Evolutionary conservation across 352 stramenopile genomes (phyloP), one percentile per base, ranked within the genome.

Genomic region (Blastocystis sp.): DNA sequence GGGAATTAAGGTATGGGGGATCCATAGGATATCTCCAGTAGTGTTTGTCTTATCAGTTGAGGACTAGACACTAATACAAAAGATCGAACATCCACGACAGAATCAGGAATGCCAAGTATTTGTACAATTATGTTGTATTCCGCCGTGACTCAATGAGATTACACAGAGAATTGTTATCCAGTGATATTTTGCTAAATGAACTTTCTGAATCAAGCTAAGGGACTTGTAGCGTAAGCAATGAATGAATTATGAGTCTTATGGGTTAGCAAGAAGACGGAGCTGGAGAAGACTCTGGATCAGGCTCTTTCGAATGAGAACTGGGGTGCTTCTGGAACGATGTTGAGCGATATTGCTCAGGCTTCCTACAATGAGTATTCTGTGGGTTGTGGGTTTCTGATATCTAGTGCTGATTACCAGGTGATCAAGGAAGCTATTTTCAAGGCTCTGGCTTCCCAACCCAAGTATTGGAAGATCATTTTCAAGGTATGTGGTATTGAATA

Each of bases 321-420:
- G 69, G 69, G 69, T 19, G 69, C 69, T 71, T 80, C 69, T 6
- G 69, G 69, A 66, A 80, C 69, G n/a, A 80, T 97, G 24, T 92
- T 99, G 89, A 98, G 98, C 90, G 94, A 98, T 88, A 97, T 99
- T 88, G 92, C 96, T 69, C 92, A 95, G 86, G 94, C 98, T 89
- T 98, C 95, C 11, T 98, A 97, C 89, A 95, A 98, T 42, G 58
- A 14, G 87, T 27, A 32, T 37, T 9, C 35, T 12, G 21, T 32
- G 88, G 46, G 75, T 71, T 58, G 57, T 37, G 42, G 61, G 0
- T 21, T 37, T 9, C 19, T 7, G 19, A 78, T 52, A 56, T 88
- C 16, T 89, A 95, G 92, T 88, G 93, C 95, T 67, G 93, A 93
- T 14, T 96, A 95, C 88, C 92, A 90, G 57, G 90, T 95, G 57